Conservation (phyloP, 106 monocot genomes). For the Hemerocallis citrina region DNA sequence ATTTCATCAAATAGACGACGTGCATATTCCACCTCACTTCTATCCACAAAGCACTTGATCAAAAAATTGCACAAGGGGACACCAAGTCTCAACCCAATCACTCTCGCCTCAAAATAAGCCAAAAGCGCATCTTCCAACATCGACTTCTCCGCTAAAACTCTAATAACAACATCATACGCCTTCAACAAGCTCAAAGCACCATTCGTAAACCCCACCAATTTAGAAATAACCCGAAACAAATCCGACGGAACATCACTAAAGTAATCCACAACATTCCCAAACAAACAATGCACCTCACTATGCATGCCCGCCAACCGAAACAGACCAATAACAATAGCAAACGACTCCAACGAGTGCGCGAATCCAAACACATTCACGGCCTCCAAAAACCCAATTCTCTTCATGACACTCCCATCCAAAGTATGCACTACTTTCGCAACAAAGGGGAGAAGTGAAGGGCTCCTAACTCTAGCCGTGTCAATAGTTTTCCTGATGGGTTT, state of each 20-base stretch:
- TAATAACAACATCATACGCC: neutral
- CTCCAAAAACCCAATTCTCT: neutral
- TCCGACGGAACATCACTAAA: neutral
- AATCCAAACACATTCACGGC: neutral
- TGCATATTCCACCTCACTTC: neutral
- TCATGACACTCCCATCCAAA: neutral
- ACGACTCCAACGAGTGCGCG: constrained; percentile 2
- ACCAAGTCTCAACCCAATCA: neutral
- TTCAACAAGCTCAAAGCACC: constrained; percentile 1
- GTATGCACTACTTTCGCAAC: constrained; percentile 8
- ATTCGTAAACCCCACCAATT: neutral
- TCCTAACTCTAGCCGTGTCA: neutral
- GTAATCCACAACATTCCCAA: neutral
- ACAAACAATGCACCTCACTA: neutral
- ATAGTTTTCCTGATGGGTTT: neutral
- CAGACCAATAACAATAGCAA: constrained; percentile 2
- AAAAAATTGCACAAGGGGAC: constrained; percentile 5
- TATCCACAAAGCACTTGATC: constrained; percentile 1
- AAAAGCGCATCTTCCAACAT: constrained; percentile 8
- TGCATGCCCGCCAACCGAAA: constrained; percentile 2
- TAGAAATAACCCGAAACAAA: constrained; percentile 1
- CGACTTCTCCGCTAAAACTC: neutral
- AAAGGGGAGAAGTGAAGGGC: constrained; percentile 1
- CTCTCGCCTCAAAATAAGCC: neutral
- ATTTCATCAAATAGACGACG: neutral